Conservation (phyloP, 345 rosid genomes). For the Noccaea bulbosa region DNA sequence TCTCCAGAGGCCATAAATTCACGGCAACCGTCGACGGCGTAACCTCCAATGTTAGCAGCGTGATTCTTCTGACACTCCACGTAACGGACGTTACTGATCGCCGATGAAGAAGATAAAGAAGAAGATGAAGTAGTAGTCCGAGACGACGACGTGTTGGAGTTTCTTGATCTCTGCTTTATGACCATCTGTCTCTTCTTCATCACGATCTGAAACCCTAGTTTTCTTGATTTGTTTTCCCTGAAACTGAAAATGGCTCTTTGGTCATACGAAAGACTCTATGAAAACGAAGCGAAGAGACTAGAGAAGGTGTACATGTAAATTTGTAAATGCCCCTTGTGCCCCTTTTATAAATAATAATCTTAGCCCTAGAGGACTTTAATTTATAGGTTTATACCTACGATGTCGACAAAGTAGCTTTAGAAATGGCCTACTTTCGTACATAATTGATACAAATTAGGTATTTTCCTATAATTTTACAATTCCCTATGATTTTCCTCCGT, state of each 20-base stretch:
- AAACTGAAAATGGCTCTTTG: constrained; percentile 34
- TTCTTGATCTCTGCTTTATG: constrained; percentile 46
- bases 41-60: constrained; percentile 75
- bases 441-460: too few relatives aligned
- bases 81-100: constrained; percentile 47
- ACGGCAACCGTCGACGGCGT: constrained; percentile 80
- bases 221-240: background rate
- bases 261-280: constrained; percentile 36
- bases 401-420: constrained; percentile 32
- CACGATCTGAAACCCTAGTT: constrained; percentile 46
- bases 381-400: constrained; percentile 13
- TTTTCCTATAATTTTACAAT: too few relatives aligned
- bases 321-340: background rate
- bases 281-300: constrained; percentile 33
- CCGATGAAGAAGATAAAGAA: constrained; percentile 41
- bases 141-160: constrained; percentile 40
- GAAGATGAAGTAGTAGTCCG: constrained; percentile 30
- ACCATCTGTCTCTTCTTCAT: constrained; percentile 67
- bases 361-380: constrained; percentile 29
- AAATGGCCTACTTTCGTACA: constrained; percentile 3
- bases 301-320: constrained; percentile 4
- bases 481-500: background rate
- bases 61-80: constrained; percentile 83
- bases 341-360: constrained; percentile 29
- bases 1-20: constrained; percentile 72